Percentiles rank a stretch among this genome's conserved stretches.
Conservation (phyloP, 2,329 filamentous ascomycete species). For the Colletotrichum ledebouriae region DNA sequence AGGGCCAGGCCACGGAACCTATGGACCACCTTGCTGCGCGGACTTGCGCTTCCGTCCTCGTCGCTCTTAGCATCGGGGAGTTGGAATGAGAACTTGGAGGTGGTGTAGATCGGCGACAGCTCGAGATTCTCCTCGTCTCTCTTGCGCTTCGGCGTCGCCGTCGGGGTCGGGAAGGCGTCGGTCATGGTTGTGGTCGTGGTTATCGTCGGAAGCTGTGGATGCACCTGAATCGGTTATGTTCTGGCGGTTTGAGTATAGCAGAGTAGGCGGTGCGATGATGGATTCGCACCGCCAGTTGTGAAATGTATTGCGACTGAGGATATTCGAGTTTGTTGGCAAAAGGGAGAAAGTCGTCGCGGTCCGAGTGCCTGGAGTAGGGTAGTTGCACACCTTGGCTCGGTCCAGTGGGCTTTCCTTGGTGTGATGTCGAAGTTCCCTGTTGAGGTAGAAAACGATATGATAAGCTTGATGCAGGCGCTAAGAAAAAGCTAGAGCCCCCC, state of each 20-base stretch:
- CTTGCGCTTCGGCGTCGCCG: slow-evolving; percentile 62
- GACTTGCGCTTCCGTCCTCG: slow-evolving; percentile 65
- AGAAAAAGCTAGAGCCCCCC: slow-evolving; percentile 38
- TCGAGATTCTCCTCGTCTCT: slow-evolving; percentile 54
- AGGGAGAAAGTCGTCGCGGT: background rate
- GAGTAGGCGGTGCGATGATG: background rate
- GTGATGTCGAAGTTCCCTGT: slow-evolving; percentile 20
- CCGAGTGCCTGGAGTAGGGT: background rate
- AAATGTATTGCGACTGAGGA: slow-evolving; percentile 5
- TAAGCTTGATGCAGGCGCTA: slow-evolving; percentile 26
- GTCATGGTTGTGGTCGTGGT: slow-evolving; percentile 23
- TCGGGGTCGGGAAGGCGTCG: slow-evolving; percentile 37
- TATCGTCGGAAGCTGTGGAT: slow-evolving; percentile 31
- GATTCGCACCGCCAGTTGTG: background rate
- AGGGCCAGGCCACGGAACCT: slow-evolving; percentile 66
- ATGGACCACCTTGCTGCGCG: slow-evolving; percentile 65
- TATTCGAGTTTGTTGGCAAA: background rate
- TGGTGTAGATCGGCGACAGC: slow-evolving; percentile 47
- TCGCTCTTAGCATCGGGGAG: slow-evolving; percentile 47
- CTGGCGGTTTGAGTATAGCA: background rate
- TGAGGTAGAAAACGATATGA: slow-evolving; percentile 11
- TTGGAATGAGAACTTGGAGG: slow-evolving; percentile 62
- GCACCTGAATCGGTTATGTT: slow-evolving; percentile 19
- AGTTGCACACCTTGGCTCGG: slow-evolving; percentile 24
- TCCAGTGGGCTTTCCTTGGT: slow-evolving; percentile 4